Evolutionary conservation across 305 asterid genomes (phyloP), one percentile per base, ranked within the genome.

Genomic region (Solanum aculeatissimum): DNA sequence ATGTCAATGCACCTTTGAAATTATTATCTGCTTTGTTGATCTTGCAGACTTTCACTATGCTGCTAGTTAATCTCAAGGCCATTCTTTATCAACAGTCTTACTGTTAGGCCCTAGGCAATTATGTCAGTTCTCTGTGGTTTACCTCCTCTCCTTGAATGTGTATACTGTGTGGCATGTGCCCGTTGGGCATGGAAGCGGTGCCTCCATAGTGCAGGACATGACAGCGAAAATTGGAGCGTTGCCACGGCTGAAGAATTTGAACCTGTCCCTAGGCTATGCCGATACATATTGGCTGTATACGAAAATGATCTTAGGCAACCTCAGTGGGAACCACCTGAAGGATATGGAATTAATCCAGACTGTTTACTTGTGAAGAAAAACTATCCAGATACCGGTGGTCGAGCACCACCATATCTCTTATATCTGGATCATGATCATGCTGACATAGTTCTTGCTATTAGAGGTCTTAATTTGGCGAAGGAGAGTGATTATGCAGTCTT

Each of bases 171-270:
- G 83, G 98, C 87, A 13, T 95, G 98, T 83, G 92, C 98, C 11
- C 92, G 98, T 14, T 95, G 98, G 98, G 97, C 92, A n/a, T 95
- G 97, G 97, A 95, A 95, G 81, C 91, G 98, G 53, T 95, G 98
- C 74, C 91, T 95, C 58, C 91, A 93, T 87, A 90, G 89, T 55
- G 97, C 96, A 62, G 98, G 94, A 75, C 96, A 91, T 83, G 98
- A 95, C 72, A 95, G 98, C 58, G 95, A 95, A 87, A 88, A 90
- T 11, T 94, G 98, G 98, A 93, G 91, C 45, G 80, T 85, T 16
- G 96, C 98, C 79, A 87, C 93, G 2, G 84, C 94, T 1, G 96
- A 92, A 43, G 98, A 95, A 71, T 94, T 95, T 60, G 97, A 94
- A 81, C 98, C 98, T 4, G 88, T 95, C 53, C 98, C 98, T 27